Evolutionary conservation across 306 rosid species (phyloP).

Genomic region (Alnus rubra): DNA sequence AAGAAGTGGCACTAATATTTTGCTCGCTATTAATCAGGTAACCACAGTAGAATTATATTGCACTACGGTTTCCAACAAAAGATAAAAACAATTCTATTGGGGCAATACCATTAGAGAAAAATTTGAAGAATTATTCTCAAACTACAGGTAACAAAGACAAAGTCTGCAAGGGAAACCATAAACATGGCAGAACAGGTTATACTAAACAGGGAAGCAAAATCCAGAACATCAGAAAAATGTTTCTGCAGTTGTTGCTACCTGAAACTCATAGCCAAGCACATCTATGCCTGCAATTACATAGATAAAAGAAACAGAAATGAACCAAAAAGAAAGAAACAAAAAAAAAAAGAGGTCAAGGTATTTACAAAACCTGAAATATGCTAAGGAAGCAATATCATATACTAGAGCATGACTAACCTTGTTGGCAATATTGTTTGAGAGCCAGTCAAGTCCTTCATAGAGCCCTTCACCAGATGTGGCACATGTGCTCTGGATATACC

Average conservation of each 20-base stretch:
- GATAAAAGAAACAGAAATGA: background rate
- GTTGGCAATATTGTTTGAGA: conserved; percentile 81
- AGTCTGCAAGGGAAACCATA: conserved; percentile 31
- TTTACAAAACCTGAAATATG: conserved; percentile 9
- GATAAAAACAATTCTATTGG: conserved; percentile 15
- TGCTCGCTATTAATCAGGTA: background rate
- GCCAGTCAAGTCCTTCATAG: conserved; percentile 89
- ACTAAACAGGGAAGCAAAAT: conserved; percentile 36
- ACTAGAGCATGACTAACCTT: conserved; percentile 41
- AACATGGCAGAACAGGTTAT: conserved; percentile 29
- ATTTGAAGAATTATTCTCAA: conserved; percentile 41
- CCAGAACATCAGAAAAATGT: conserved; percentile 27
- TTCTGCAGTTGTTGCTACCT: conserved; percentile 9
- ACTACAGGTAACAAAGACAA: conserved; percentile 32
- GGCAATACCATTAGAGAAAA: conserved; percentile 23
- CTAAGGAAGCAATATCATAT: background rate
- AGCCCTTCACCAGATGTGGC: conserved; percentile 91
- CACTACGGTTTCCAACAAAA: conserved; percentile 10
- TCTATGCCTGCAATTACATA: conserved; percentile 60
- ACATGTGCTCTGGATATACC: conserved; percentile 93
- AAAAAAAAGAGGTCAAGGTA: background rate
- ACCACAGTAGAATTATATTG: background rate
- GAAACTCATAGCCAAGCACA: conserved; percentile 18
- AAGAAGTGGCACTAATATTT: background rate
- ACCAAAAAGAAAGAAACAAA: background rate